Conservation (phyloP, 164 flowering plant genomes). For the Pachysandra terminalis region DNA sequence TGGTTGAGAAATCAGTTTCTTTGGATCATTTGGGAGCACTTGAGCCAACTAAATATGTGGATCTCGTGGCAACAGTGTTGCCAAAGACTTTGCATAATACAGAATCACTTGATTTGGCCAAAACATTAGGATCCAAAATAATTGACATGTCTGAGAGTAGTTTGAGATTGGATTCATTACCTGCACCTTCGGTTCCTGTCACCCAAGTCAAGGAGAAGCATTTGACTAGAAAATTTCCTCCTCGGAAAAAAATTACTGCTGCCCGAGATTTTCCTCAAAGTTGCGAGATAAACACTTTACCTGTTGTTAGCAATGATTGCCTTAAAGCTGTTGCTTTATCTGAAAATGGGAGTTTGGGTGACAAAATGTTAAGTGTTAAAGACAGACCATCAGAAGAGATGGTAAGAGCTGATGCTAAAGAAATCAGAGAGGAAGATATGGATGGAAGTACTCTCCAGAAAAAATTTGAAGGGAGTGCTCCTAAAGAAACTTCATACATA, state of each 20-base stretch:
- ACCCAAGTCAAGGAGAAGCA: not conserved
- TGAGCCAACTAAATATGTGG: too few species aligned
- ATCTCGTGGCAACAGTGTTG: too few species aligned
- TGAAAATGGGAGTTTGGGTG: not conserved
- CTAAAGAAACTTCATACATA: not conserved
- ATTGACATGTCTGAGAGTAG: not conserved
- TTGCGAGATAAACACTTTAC: constrained; percentile 37
- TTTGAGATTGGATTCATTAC: not conserved
- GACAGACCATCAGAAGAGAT: not conserved
- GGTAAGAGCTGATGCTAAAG: not conserved
- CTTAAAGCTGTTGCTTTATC: constrained; percentile 11
- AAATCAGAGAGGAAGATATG: constrained; percentile 3
- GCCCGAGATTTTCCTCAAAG: constrained; percentile 29
- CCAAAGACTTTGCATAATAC: too few species aligned
- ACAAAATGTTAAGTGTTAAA: constrained; percentile 8
- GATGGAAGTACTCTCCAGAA: constrained; percentile 5
- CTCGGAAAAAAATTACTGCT: constrained; percentile 35
- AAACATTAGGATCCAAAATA: too few species aligned
- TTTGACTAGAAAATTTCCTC: constrained; percentile 30
- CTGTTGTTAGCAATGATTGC: constrained; percentile 19
- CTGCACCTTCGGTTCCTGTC: not conserved
- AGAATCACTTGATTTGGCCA: too few species aligned
- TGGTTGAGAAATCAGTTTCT: too few species aligned
- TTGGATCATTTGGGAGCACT: too few species aligned
- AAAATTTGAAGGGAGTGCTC: constrained; percentile 6